These are phyloP conservation scores for Diplocarpon rosae DNA, from an alignment of 2,329 filamentous ascomycete species.

Conservation along the genomic window DNA sequence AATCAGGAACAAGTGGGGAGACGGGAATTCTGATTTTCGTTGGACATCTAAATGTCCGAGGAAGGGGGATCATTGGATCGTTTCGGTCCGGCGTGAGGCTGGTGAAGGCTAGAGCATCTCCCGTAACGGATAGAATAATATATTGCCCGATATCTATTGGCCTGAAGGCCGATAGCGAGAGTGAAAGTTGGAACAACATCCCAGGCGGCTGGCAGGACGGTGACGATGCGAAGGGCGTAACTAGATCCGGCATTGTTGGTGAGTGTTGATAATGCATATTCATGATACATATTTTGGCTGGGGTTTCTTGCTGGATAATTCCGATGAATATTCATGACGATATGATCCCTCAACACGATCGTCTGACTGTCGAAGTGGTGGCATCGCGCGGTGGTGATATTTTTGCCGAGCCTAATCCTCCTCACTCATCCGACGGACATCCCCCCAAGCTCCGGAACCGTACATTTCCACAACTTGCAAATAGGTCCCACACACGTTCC, in stretches of 20 bases:
- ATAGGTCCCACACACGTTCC: not conserved
- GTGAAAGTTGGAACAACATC: not conserved
- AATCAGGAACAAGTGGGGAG: too few species aligned
- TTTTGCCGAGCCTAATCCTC: not conserved
- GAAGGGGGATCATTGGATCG: too few species aligned
- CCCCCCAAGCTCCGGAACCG: slow-evolving; percentile 6
- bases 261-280: too few species aligned
- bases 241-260: too few species aligned
- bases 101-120: too few species aligned
- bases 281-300: too few species aligned
- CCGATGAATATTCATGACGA: too few species aligned
- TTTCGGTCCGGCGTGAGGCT: too few species aligned
- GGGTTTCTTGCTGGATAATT: too few species aligned
- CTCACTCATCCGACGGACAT: slow-evolving; percentile 13
- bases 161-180: slow-evolving; percentile 1
- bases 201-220: not conserved
- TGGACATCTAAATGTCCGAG: too few species aligned
- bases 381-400: not conserved
- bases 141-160: slow-evolving; percentile 3
- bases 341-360: too few species aligned
- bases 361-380: not conserved
- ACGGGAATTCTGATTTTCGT: too few species aligned
- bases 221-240: not conserved
- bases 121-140: not conserved
- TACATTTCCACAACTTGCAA: not conserved